Evolutionary conservation across 495 filamentous ascomycete species (phyloP), one percentile per base, ranked within the genome.

Genomic region (Daldinia grandis): DNA sequence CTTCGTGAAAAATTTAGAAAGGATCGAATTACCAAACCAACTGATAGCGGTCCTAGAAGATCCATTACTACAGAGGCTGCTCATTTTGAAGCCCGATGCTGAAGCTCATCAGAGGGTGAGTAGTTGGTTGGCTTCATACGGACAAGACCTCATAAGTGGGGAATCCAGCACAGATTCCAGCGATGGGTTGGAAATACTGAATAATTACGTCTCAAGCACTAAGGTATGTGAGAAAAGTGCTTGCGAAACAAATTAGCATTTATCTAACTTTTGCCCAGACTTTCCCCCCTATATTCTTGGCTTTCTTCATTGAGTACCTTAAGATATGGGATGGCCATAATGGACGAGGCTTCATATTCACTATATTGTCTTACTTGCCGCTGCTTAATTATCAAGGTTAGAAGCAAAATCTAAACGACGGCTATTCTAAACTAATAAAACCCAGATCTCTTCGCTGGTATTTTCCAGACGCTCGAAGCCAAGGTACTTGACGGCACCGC

Each of bases 11-110:
- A 93, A 88, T 50, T 76, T 97, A 7, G 93, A 97, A 64, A 89
- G 85, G 68, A 89, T 97, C 35, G 91, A 95, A 72, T 78, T 93
- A 37, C 93, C 93, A 5, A 93, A 90, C 61, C 93, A 96, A 76
- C 82, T 95, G 2, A 88, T 92, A 25, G 92, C 94, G 6, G 87
- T 88, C 9, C 78, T 97, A 17, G 87, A 85, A 4, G 92, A 97
- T 76, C 88, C 87, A 5, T 83, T 97, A 53, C 85, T 94, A 15
- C 93, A 94, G 71, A 94, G 93, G 69, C 87, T 92, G 51, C 70
- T 95, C 21, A 81, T 84, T 17, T 78, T 96, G 21, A 87, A 84
- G 27, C 87, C 90, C 30, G 85, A 89, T 1, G 85, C 87, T 40
- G 78, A 81, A 60, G 85, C 82, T 15, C 76, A 83, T 49, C 79